Base-by-base conservation (phyloP, 345 rosid genomes). In the Sisymbrium altissimum region DNA sequence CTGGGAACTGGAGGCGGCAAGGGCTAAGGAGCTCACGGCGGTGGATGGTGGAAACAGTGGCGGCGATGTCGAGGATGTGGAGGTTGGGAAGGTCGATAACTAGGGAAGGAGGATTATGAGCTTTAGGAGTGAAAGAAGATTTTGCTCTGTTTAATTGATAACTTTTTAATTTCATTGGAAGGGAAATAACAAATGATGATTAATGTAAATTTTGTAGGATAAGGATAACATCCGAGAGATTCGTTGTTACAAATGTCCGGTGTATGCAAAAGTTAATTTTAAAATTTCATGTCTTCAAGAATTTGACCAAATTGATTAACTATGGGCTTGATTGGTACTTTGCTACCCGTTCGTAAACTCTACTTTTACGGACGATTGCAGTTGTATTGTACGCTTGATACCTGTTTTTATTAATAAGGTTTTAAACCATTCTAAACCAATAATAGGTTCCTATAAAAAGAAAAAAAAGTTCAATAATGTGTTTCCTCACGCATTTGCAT, bases 1-100 rank as follows among this genome's bases (percentile, higher is more conserved):
- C 15, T 75, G 79, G 79, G 74, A 75, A 5, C 2, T 68, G 9
- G 79, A 75, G 64, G 79, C 79, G 1, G 30, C 9, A 21, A 68
- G 79, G 46, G 74, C 79, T 50, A 68, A 13, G 64, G 25, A 40
- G 45, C 74, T 75, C 33, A 75, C 79, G 10, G 79, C 69, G 0
- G 64, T 57, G 23, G 43, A 66, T 29, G 32, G 66, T 1, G 60
- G 35, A 8, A 6, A 14, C 8, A 15, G 17, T 1, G 23, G 21
- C 5, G 58, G 29, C 1, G 27, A 40, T 4, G 5, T 5, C 7
- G 69, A 64, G 2, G 76, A 64, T 66, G 32, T 66, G 25, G 78
- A 65, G 53, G 66, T 43, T 44, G 72, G 78, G 40, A 46, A 45
- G 49, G 66, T 50, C 21, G 55, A 66, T 27, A 23, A 66, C 9